These are phyloP conservation scores for Allium sativum DNA, from an alignment of 106 monocot genomes.

Conservation along the genomic window DNA sequence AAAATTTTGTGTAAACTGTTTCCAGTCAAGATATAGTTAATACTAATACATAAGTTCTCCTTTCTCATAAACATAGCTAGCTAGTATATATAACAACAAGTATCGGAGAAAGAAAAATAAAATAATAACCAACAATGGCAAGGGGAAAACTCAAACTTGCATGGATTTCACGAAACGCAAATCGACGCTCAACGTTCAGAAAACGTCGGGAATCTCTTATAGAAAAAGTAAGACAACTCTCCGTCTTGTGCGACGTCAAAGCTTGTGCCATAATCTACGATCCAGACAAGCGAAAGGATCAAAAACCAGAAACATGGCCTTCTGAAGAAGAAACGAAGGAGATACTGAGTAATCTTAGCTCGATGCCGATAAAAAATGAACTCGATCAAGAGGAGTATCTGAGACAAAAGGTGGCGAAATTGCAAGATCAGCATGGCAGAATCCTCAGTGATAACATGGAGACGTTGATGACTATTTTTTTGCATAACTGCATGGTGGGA, in stretches of 20 bases:
- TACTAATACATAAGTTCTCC: no score
- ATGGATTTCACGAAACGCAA: background rate
- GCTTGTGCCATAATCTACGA: background rate
- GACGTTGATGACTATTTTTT: background rate
- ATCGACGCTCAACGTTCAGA: background rate
- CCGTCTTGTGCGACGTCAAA: constrained; percentile 5
- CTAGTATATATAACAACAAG: no score
- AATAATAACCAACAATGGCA: background rate
- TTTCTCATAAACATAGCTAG: no score
- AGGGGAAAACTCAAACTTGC: constrained; percentile 3
- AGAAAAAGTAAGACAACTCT: constrained; percentile 5
- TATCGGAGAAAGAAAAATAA: no score
- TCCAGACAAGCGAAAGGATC: background rate
- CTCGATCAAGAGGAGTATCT: constrained; percentile 1
- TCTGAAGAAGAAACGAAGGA: background rate
- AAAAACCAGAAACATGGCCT: constrained; percentile 6
- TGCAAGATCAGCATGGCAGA: background rate
- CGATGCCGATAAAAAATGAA: background rate
- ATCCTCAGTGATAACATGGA: background rate
- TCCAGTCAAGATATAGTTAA: no score
- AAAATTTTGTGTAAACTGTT: no score
- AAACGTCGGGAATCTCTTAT: constrained; percentile 1
- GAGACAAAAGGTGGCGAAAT: background rate
- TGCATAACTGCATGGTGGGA: background rate
- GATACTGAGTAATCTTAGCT: background rate